phyloP scores from a whole-genome alignment of 2,329 filamentous ascomycete species.

The Rosellinia necatrix region DNA sequence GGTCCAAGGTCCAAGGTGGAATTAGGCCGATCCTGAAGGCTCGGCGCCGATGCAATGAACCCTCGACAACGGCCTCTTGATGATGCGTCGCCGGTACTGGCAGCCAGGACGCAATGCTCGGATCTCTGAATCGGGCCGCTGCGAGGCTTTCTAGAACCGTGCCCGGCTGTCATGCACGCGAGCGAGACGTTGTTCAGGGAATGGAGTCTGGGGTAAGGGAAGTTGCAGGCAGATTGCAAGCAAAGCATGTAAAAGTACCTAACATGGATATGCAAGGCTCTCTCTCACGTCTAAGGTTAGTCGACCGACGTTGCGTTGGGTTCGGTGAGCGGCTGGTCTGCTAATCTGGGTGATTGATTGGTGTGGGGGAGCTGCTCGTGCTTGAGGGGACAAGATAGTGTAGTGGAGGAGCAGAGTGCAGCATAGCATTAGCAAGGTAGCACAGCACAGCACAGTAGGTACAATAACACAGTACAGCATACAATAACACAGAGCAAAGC shows the following conservation, averaged over 20 bases:
- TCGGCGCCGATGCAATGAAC: not conserved
- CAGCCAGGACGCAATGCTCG: not conserved
- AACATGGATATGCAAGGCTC: not conserved
- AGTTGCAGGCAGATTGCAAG: not conserved
- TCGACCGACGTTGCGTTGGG: slow-evolving; percentile 2
- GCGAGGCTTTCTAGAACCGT: not conserved
- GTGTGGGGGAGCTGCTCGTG: too few relatives aligned
- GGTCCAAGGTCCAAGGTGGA: not conserved
- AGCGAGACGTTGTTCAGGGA: slow-evolving; percentile 33
- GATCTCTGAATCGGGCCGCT: slow-evolving; percentile 22
- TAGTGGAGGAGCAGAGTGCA: too few relatives aligned
- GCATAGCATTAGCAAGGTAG: too few relatives aligned
- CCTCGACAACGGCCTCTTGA: not conserved
- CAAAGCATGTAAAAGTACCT: not conserved
- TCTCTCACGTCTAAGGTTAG: not conserved
- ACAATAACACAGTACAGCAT: too few relatives aligned
- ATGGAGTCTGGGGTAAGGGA: slow-evolving; percentile 29
- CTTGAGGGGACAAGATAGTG: too few relatives aligned
- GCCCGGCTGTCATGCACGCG: slow-evolving; percentile 27
- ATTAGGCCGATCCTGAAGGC: not conserved
- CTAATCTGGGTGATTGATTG: not conserved
- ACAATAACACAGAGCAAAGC: too few relatives aligned
- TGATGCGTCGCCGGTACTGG: not conserved
- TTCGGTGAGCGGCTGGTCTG: slow-evolving; percentile 4
- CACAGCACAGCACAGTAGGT: too few relatives aligned